A percentile compares a stretch with the other conserved stretches of the same genome.
These are phyloP conservation scores for Fusarium camptoceras DNA, from an alignment of 2,329 filamentous ascomycete species.

Conservation along the genomic window DNA sequence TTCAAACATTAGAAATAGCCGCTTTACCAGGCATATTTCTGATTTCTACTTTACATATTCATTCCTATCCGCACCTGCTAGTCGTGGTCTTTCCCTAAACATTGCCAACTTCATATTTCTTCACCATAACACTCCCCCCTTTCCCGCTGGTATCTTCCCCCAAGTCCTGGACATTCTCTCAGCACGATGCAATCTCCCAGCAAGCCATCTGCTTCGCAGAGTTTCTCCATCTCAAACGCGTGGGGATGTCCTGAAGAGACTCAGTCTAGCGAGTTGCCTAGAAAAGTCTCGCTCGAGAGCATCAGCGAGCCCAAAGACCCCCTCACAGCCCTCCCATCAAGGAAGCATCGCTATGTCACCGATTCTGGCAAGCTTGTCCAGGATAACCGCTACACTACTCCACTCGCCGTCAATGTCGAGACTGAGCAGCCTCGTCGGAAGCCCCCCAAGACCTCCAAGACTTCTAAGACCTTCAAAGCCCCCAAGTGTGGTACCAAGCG, in stretches of 20 bases:
- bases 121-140: background rate
- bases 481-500: constrained; percentile 19
- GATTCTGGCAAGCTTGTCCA: constrained; percentile 11
- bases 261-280: background rate
- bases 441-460: background rate
- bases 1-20: constrained; percentile 14
- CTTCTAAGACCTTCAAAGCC: constrained; percentile 3
- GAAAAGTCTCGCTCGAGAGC: constrained; percentile 20
- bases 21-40: constrained; percentile 14
- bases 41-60: background rate
- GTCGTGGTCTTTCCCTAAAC: background rate
- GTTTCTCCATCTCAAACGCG: constrained; percentile 17
- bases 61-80: constrained; percentile 14
- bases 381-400: constrained; percentile 26
- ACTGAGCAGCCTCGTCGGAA: constrained; percentile 25
- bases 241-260: constrained; percentile 10
- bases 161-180: background rate
- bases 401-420: constrained; percentile 8
- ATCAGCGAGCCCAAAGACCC: constrained; percentile 23
- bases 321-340: constrained; percentile 18
- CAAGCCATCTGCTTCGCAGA: constrained; percentile 5
- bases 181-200: constrained; percentile 13
- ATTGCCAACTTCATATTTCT: constrained; percentile 5
- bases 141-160: background rate
- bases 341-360: constrained; percentile 27